Percentiles rank a stretch among this genome's conserved stretches.
phyloP scores from a whole-genome alignment of 306 rosid genomes.

The Psophocarpus tetragonolobus region DNA sequence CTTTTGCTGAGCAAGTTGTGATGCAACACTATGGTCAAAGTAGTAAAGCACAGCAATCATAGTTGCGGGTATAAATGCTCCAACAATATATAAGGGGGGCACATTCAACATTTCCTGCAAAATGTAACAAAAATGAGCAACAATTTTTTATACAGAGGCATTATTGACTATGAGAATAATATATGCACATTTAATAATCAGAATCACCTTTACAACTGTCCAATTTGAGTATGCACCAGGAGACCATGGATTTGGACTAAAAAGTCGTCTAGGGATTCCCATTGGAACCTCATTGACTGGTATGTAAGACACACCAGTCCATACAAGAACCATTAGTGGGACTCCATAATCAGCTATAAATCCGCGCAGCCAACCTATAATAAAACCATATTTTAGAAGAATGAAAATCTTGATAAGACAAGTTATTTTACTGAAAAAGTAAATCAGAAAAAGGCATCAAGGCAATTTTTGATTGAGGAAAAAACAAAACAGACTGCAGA shows the following conservation, averaged over 20 bases:
- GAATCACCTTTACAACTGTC: slow-evolving; percentile 82
- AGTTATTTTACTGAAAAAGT: neutral
- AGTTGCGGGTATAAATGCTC: slow-evolving; percentile 97
- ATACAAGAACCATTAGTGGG: slow-evolving; percentile 84
- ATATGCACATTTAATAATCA: slow-evolving; percentile 22
- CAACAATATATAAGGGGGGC: slow-evolving; percentile 76
- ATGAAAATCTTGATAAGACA: slow-evolving; percentile 25
- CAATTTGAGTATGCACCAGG: slow-evolving; percentile 92
- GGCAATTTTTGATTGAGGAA: neutral
- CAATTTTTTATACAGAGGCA: neutral
- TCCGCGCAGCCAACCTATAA: slow-evolving; percentile 80
- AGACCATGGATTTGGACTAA: slow-evolving; percentile 98
- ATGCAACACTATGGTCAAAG: slow-evolving; percentile 97
- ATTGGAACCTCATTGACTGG: slow-evolving; percentile 79
- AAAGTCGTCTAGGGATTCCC: slow-evolving; percentile 93
- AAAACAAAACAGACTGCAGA: slow-evolving; percentile 16
- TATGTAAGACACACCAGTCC: slow-evolving; percentile 89
- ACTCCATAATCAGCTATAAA: slow-evolving; percentile 93
- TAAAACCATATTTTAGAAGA: slow-evolving; percentile 26
- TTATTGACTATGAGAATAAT: neutral
- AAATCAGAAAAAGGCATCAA: neutral
- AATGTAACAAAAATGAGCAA: slow-evolving; percentile 40
- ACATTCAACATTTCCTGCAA: slow-evolving; percentile 91
- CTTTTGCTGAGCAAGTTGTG: slow-evolving; percentile 93
- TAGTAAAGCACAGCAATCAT: slow-evolving; percentile 94